These are phyloP conservation scores for Septoria linicola DNA, from an alignment of 2,329 filamentous ascomycete species.

Conservation along the genomic window DNA sequence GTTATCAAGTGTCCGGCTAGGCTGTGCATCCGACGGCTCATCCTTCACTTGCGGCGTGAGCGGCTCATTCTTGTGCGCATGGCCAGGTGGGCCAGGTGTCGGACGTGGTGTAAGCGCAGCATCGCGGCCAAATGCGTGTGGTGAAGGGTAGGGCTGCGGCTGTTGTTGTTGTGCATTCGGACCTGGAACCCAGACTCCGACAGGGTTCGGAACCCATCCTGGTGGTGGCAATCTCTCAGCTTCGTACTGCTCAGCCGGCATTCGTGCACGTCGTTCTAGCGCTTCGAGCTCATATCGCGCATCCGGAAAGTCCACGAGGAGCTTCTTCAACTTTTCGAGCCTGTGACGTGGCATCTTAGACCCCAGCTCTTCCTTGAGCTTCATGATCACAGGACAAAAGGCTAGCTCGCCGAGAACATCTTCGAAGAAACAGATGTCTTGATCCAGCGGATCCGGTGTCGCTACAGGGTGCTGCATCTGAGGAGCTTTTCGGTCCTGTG, in stretches of 20 bases:
- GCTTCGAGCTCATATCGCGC: conserved; percentile 9
- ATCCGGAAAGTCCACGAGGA: conserved; percentile 10
- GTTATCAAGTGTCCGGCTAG: conserved; percentile 12
- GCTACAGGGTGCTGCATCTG: not conserved
- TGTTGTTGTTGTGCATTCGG: not conserved
- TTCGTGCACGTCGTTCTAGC: conserved; percentile 9
- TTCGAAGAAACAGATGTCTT: conserved; percentile 5
- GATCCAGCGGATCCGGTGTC: conserved; percentile 6
- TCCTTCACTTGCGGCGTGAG: conserved; percentile 2
- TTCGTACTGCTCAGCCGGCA: conserved; percentile 7
- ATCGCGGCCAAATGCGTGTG: conserved; percentile 1
- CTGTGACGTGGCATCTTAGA: conserved; percentile 8
- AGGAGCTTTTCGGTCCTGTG: conserved; percentile 1
- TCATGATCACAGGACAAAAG: conserved; percentile 6
- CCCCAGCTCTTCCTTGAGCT: conserved; percentile 11
- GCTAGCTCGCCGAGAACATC: conserved; percentile 14
- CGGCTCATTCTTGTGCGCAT: not conserved
- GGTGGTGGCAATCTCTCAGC: not conserved
- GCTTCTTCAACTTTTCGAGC: conserved; percentile 10
- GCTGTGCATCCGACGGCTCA: not conserved
- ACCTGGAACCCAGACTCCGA: not conserved
- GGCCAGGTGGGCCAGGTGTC: not conserved
- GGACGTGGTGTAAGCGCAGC: conserved; percentile 7
- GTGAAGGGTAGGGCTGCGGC: not conserved
- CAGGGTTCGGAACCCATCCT: conserved; percentile 2